Evolutionary conservation across 2,329 filamentous ascomycete genomes (phyloP), one percentile per base, ranked within the genome.

Genomic region (Eutypa lata): DNA sequence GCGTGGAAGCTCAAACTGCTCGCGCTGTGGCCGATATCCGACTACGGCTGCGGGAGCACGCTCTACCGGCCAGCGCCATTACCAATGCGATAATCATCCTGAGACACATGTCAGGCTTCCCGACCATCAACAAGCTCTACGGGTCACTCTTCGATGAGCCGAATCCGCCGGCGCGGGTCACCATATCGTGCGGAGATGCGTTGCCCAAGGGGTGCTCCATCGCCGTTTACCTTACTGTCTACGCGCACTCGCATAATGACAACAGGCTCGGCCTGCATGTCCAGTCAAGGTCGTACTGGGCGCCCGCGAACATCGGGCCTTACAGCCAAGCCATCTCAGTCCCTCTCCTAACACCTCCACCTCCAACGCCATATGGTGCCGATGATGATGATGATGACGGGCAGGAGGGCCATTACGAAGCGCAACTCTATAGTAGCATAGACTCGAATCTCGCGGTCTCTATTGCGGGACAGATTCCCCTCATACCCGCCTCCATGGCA

Each of bases 241-340:
- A 76, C 22, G 57, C 64, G 1, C 55, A 55, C 2, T 55, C 69
- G 21, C 53, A 57, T 8, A 24, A 10, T 18, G 44, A 53, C 21
- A 53, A 56, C 31, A 71, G 89, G 71, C 76, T 79, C 49, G 83
- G 83, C 0, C 79, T 97, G 1, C 94, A 99, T 68, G 92, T 99
- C 6, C 94, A 97, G 71, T 92, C 89, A 3, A 79, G 90, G 38
- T 96, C 91, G 11, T 97, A 97, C 76, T 99, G 94, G 94, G 94
- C 94, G 0, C 94, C 94, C 0, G 93, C 94, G 19, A 97, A 97
- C 65, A 97, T 99, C 50, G 94, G 94, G 0, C 94, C 94, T 0
- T 97, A 97, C 71, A 97, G 92, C 52, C 94, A 99, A 73, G 91
- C 91, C 3, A 84, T 94, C 48, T 77, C 81, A 2, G 72, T 83